Evolutionary conservation across 768 basidiomycete genomes (phyloP), one percentile per base, ranked within the genome.

Genomic region (Floccularia luteovirens): DNA sequence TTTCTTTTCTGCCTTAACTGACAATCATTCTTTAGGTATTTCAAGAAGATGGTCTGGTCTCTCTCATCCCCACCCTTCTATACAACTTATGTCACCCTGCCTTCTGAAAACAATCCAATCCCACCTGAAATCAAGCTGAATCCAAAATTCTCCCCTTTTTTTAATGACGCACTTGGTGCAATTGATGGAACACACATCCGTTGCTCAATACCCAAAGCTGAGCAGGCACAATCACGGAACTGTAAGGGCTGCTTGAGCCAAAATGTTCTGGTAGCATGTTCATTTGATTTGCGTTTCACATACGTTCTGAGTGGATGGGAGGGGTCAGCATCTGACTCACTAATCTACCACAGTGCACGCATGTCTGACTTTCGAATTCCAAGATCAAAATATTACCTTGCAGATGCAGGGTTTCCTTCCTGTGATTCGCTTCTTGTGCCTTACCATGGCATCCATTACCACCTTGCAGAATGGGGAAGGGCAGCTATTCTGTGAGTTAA

Each of bases 261-360:
- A 36, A 70, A 70, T 41, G 52, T 53, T 6, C 53, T 72, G 10
- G 62, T 63, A 11, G 52, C 41, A 4, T 61, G 55, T 14, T 44
- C 47, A 0, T 68, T 66, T 35, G 36, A 52, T 23, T 38, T 69
- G 21, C 17, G 31, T 1, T 65, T 70, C 37, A 43, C 47, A 3
- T 71, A 68, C 47, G 24, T 63, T 4, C 48, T 63, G 6, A 60
- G 53, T 41, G 61, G 66, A 2, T 68, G 64, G 64, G 67, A 71
- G 22, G 68, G 67, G 3, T 58, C 57, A 36, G 53, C 57, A 1
- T 47, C 62, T 5, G 62, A 70, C 53, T 46, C 52, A 10, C 28
- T 40, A 2, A 51, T 67, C 16, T 67, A 51, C 47, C 24, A 50
- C 1, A 27, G 61, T 48, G 59, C 60, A 12, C 43, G 48, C 2